These are phyloP conservation scores for Populus nigra DNA, from an alignment of 345 rosid genomes.

Conservation along the genomic window DNA sequence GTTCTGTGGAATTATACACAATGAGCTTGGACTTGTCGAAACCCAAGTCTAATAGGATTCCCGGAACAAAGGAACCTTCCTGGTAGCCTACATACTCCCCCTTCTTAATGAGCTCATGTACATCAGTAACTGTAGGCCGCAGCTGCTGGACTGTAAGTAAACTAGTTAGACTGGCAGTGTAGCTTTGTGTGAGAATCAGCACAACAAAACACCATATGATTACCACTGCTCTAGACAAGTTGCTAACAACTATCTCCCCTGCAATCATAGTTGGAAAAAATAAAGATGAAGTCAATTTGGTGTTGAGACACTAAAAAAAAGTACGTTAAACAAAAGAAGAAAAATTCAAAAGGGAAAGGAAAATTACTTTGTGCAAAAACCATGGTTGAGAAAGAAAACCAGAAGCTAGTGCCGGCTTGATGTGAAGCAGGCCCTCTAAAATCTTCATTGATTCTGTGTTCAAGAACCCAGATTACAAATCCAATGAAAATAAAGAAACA, in stretches of 20 bases:
- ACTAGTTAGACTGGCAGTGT: constrained; percentile 59
- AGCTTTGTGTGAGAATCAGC: constrained; percentile 59
- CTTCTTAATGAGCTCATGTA: constrained; percentile 35
- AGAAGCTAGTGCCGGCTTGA: constrained; percentile 50
- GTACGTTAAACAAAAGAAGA: too few species aligned
- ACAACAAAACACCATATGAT: constrained; percentile 61
- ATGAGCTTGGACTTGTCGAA: constrained; percentile 15
- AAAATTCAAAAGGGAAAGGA: too few species aligned
- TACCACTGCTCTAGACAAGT: constrained; percentile 41
- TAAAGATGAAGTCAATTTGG: neutral
- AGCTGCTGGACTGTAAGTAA: constrained; percentile 48
- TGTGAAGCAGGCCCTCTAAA: constrained; percentile 43
- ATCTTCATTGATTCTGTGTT: constrained; percentile 57
- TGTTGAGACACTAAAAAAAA: neutral
- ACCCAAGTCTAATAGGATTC: too few species aligned
- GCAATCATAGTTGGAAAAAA: neutral
- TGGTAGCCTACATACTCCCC: constrained; percentile 43
- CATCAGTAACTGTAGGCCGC: constrained; percentile 40
- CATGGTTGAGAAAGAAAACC: constrained; percentile 74
- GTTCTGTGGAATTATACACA: constrained; percentile 9
- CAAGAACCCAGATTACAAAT: constrained; percentile 58
- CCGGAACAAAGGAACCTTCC: neutral
- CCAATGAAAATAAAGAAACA: constrained; percentile 41
- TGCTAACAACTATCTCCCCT: constrained; percentile 61
- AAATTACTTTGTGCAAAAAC: constrained; percentile 40